Conservation (phyloP, 495 filamentous ascomycete genomes). For the Penicillium crystallinum region DNA sequence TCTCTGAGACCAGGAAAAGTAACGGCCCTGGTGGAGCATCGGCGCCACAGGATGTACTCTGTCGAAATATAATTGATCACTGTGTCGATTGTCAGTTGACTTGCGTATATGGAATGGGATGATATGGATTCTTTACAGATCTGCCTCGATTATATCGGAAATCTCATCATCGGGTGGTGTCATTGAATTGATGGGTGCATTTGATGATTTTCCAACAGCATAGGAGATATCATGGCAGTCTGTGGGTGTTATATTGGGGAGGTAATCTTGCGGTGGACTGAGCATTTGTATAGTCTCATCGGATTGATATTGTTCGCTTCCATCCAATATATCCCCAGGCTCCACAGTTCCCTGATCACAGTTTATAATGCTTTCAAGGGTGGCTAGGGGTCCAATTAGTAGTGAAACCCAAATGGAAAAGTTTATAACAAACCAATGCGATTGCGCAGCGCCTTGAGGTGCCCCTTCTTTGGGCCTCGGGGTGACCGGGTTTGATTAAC, state of each 20-base stretch:
- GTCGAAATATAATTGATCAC: slow-evolving; percentile 56
- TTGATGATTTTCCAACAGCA: neutral
- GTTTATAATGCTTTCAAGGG: slow-evolving; percentile 8
- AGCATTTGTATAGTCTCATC: neutral
- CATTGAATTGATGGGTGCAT: neutral
- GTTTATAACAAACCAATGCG: slow-evolving; percentile 9
- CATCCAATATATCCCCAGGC: neutral
- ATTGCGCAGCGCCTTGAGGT: slow-evolving; percentile 11
- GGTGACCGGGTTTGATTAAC: slow-evolving; percentile 9
- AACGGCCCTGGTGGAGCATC: slow-evolving; percentile 46
- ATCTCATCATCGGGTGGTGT: neutral
- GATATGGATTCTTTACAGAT: neutral
- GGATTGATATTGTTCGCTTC: neutral
- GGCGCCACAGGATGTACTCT: slow-evolving; percentile 51
- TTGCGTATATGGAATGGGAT: neutral
- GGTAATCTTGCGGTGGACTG: neutral
- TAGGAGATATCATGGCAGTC: neutral
- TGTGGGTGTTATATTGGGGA: neutral
- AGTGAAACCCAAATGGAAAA: neutral
- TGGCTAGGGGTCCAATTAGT: neutral
- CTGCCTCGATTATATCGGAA: slow-evolving; percentile 3
- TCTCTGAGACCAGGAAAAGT: slow-evolving; percentile 32
- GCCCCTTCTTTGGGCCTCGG: slow-evolving; percentile 15
- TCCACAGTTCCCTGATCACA: neutral
- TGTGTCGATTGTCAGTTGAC: slow-evolving; percentile 25